Percentiles rank a stretch among this genome's conserved stretches.
phyloP scores from a whole-genome alignment of 2,329 filamentous ascomycete species.

The Fusarium succisae region DNA sequence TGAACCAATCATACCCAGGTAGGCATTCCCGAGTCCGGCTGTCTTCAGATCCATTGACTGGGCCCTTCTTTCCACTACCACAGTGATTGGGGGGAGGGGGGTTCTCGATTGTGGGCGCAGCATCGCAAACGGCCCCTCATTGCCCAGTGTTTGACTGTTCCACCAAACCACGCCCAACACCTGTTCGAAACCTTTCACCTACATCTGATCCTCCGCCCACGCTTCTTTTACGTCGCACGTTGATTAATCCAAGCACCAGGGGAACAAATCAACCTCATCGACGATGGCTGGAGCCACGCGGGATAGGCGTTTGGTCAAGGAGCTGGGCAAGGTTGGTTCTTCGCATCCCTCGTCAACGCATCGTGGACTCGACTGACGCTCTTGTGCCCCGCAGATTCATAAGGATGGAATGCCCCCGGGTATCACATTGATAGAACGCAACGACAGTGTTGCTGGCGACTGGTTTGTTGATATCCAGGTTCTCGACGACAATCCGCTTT shows the following conservation, averaged over 20 bases:
- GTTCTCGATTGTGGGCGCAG: conserved; percentile 22
- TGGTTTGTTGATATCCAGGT: conserved; percentile 95
- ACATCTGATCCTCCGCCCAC: conserved; percentile 22
- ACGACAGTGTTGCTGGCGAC: conserved; percentile 76
- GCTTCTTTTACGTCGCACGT: not conserved
- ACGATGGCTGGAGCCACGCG: conserved; percentile 58
- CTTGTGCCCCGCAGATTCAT: conserved; percentile 56
- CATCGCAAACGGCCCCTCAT: conserved; percentile 36
- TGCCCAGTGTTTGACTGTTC: conserved; percentile 17
- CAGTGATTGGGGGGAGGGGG: not conserved
- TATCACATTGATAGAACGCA: conserved; percentile 82
- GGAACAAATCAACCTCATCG: conserved; percentile 5
- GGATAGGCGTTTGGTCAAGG: conserved; percentile 67
- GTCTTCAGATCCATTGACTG: conserved; percentile 9
- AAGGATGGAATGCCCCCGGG: conserved; percentile 67
- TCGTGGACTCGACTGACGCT: conserved; percentile 28
- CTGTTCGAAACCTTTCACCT: conserved; percentile 19
- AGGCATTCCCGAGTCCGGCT: not conserved
- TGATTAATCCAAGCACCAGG: not conserved
- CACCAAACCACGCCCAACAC: conserved; percentile 9
- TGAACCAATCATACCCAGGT: conserved; percentile 21
- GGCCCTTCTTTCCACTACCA: not conserved
- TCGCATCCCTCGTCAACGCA: not conserved
- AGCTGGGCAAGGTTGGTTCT: conserved; percentile 62
- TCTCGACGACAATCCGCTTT: conserved; percentile 89